Percentiles rank a stretch among this genome's conserved stretches.
Conservation (phyloP, 176 grass and related monocot species). For the Raddia distichophylla region DNA sequence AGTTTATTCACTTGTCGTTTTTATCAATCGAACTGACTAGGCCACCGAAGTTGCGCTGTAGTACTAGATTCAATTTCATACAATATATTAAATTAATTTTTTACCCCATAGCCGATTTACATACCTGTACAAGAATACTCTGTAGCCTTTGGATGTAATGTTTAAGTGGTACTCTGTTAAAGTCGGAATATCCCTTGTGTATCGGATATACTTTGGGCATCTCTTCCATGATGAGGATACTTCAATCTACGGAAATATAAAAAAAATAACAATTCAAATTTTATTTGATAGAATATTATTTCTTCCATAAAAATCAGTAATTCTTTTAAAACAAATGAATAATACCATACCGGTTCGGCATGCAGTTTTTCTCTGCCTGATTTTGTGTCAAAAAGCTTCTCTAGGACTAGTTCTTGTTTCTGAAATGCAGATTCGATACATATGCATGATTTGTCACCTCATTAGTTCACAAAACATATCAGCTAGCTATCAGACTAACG, state of each 20-base stretch:
- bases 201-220: slow-evolving; percentile 50
- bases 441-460: not conserved
- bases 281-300: not conserved
- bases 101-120: not conserved
- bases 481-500: not conserved
- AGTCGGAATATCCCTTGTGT: slow-evolving; percentile 48
- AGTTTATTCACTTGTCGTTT: not conserved
- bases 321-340: not conserved
- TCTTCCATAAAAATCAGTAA: not conserved
- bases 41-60: not conserved
- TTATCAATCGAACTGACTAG: not conserved
- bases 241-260: slow-evolving; percentile 42
- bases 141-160: slow-evolving; percentile 66
- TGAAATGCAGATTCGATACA: slow-evolving; percentile 28
- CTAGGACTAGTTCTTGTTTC: slow-evolving; percentile 50
- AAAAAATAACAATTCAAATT: not conserved
- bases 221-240: slow-evolving; percentile 48
- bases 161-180: slow-evolving; percentile 70
- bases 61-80: not conserved
- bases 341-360: slow-evolving; percentile 44
- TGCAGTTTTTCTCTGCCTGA: slow-evolving; percentile 48
- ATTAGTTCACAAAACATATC: not conserved
- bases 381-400: slow-evolving; percentile 49
- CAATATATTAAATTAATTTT: not conserved
- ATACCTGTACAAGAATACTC: slow-evolving; percentile 62